phyloP scores from a whole-genome alignment of 2,329 filamentous ascomycete genomes.

The Cladophialophora yegresii region DNA sequence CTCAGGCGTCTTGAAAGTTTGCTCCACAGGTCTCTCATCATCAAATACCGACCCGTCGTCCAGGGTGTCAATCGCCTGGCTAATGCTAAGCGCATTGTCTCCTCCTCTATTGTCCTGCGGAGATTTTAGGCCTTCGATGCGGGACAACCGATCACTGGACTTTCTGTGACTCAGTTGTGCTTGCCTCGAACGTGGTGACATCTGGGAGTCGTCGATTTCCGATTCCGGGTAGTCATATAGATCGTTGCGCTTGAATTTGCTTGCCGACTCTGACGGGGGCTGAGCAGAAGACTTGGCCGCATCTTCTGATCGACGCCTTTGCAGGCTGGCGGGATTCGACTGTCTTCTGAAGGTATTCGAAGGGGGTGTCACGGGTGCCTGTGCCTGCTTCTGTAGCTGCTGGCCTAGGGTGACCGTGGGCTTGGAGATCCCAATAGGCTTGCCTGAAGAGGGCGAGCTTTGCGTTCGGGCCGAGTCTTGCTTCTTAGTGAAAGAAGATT shows the following conservation, averaged over 20 bases:
- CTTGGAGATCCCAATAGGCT: not conserved
- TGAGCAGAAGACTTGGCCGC: constrained; percentile 7
- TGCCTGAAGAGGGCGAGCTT: not conserved
- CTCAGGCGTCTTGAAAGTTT: not conserved
- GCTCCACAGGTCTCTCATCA: constrained; percentile 2
- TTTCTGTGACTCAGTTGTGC: constrained; percentile 13
- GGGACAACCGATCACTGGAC: constrained; percentile 18
- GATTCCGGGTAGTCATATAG: constrained; percentile 33
- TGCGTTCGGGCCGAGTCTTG: not conserved
- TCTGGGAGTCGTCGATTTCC: constrained; percentile 37
- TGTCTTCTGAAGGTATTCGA: constrained; percentile 15
- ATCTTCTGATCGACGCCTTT: not conserved
- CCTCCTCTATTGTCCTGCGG: constrained; percentile 12
- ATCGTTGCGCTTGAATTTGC: constrained; percentile 32
- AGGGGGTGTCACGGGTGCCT: constrained; percentile 20
- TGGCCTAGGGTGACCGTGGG: not conserved
- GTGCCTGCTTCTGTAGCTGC: not conserved
- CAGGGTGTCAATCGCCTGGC: constrained; percentile 19
- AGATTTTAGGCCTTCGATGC: constrained; percentile 15
- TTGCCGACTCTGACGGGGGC: constrained; percentile 23
- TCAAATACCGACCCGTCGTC: constrained; percentile 26
- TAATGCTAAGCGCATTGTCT: constrained; percentile 13
- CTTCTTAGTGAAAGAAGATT: constrained; percentile 9
- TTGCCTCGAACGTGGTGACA: constrained; percentile 34
- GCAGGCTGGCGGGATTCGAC: constrained; percentile 12